Percentiles rank a stretch among this genome's conserved stretches.
Evolutionary conservation across 2,329 filamentous ascomycete species (phyloP).

Genomic region (Botryosphaeria dothidea): DNA sequence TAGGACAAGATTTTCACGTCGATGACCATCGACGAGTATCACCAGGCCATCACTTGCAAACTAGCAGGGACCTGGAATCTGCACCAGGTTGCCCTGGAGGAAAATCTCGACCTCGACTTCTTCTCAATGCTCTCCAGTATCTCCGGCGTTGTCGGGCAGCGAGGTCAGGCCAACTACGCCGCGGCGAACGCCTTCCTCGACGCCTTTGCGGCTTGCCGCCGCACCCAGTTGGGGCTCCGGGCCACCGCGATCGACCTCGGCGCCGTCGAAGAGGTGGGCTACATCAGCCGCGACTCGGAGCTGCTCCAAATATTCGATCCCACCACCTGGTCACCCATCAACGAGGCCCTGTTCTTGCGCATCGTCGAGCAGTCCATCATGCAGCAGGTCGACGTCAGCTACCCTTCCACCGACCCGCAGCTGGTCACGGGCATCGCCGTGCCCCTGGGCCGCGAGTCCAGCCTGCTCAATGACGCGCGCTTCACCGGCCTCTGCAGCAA

Average conservation of each 20-base stretch:
- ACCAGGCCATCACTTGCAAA: constrained; percentile 28
- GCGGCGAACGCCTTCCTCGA: constrained; percentile 27
- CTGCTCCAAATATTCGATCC: background rate
- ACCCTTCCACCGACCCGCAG: background rate
- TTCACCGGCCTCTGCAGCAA: background rate
- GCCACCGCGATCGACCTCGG: constrained; percentile 45
- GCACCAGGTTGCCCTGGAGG: constrained; percentile 18
- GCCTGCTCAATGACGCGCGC: background rate
- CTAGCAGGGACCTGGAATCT: constrained; percentile 36
- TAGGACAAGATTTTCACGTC: background rate
- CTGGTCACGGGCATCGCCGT: constrained; percentile 1
- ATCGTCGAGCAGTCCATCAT: constrained; percentile 23
- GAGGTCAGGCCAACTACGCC: constrained; percentile 25
- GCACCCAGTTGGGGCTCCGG: constrained; percentile 29
- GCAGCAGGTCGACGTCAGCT: constrained; percentile 19
- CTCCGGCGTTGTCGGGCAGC: constrained; percentile 25
- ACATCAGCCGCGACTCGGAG: background rate
- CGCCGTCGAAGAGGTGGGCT: constrained; percentile 30
- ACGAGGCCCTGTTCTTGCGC: constrained; percentile 20
- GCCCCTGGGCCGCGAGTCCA: background rate
- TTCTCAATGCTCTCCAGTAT: constrained; percentile 28
- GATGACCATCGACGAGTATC: constrained; percentile 24
- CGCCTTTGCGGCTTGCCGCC: constrained; percentile 23
- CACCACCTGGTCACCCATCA: constrained; percentile 23
- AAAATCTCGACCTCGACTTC: constrained; percentile 23